phyloP scores from a whole-genome alignment of 306 rosid genomes.

The Dryas alaskensis region DNA sequence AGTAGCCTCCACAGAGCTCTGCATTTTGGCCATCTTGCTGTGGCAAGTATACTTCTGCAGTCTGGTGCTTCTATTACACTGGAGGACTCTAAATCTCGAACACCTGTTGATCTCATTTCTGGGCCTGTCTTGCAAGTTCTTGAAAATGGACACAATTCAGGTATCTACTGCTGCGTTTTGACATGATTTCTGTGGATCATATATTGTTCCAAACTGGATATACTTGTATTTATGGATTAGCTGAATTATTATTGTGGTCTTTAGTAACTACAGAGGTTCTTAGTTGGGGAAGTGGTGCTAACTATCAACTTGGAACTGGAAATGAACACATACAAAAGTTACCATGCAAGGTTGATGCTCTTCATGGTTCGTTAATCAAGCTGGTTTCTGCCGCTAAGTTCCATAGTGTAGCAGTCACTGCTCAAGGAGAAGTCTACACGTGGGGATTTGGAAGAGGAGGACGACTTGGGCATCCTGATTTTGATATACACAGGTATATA shows the following conservation, averaged over 20 bases:
- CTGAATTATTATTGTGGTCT: slow-evolving; percentile 32
- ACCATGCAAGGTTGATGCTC: slow-evolving; percentile 89
- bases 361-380: slow-evolving; percentile 63
- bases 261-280: slow-evolving; percentile 77
- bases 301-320: slow-evolving; percentile 99
- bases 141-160: slow-evolving; percentile 54
- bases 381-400: slow-evolving; percentile 84
- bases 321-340: slow-evolving; percentile 84
- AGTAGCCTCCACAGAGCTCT: slow-evolving; percentile 96
- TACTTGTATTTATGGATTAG: slow-evolving; percentile 11
- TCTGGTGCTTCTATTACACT: slow-evolving; percentile 68
- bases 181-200: slow-evolving; percentile 24
- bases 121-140: slow-evolving; percentile 68
- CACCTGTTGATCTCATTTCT: slow-evolving; percentile 84
- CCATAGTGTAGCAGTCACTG: slow-evolving; percentile 87
- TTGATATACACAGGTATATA: slow-evolving; percentile 89
- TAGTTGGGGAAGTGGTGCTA: slow-evolving; percentile 98
- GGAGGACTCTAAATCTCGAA: slow-evolving; percentile 83
- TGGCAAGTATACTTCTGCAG: slow-evolving; percentile 81
- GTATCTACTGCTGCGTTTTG: slow-evolving; percentile 41
- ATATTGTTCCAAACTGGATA: slow-evolving; percentile 14
- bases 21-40: slow-evolving; percentile 94
- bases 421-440: slow-evolving; percentile 73
- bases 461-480: slow-evolving; percentile 95
- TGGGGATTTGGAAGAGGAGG: slow-evolving; percentile 99